Evolutionary conservation across 805 yeast genomes (phyloP).

Genomic region (Metschnikowia borealis): DNA sequence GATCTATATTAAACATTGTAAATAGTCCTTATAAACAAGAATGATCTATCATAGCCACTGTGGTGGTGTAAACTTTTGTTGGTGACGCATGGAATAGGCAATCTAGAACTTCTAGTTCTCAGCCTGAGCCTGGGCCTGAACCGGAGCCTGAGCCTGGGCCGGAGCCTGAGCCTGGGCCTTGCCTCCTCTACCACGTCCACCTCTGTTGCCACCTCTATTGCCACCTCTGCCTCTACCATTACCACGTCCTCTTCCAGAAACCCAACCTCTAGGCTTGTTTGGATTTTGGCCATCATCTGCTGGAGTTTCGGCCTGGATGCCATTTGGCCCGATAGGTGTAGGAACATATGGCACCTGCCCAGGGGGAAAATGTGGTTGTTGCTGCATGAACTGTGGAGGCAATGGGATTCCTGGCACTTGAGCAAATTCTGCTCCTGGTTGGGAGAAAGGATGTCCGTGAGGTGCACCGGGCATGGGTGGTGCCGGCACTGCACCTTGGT

Average conservation of each 20-base stretch:
- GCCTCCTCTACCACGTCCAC: conserved; percentile 18
- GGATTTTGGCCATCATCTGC: not conserved
- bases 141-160: too few relatives aligned
- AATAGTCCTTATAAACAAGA: conserved; percentile 7
- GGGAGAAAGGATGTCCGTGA: not conserved
- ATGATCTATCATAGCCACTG: not conserved
- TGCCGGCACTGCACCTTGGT: conserved; percentile 26
- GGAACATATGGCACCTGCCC: not conserved
- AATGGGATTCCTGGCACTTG: conserved; percentile 35
- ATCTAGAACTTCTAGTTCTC: too few relatives aligned
- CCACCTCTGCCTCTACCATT: conserved; percentile 19
- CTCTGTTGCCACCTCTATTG: conserved; percentile 22
- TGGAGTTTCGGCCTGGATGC: not conserved
- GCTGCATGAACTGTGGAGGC: conserved; percentile 33
- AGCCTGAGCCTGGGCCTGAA: too few relatives aligned
- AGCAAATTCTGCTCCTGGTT: conserved; percentile 17
- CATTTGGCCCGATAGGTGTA: not conserved
- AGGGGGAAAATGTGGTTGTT: conserved; percentile 15
- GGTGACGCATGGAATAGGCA: not conserved
- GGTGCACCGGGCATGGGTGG: conserved; percentile 7
- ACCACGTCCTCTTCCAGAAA: conserved; percentile 10
- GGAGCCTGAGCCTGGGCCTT: not conserved
- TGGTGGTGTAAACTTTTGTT: not conserved
- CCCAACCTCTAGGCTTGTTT: conserved; percentile 3
- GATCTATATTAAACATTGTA: conserved; percentile 11